Base-by-base conservation (phyloP, 1,284 basidiomycete genomes). In the Athelia psychrophila region DNA sequence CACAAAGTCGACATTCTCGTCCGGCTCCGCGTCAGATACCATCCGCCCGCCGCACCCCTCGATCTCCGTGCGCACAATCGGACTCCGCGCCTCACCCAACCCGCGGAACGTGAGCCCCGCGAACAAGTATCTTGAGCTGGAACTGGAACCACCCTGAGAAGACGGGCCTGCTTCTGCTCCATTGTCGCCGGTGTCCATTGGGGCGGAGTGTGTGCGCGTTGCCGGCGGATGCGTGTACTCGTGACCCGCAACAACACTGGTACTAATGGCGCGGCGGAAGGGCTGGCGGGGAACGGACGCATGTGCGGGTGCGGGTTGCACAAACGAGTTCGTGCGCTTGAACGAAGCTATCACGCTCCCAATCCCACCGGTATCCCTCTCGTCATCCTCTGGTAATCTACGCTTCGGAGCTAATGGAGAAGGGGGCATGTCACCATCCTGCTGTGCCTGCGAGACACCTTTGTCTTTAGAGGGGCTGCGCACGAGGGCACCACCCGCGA, bases 71-170 rank as follows among this genome's bases (percentile, higher is more conserved):
- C 77, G 74, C 8, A 91, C 85, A 33, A 60, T 77, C 12, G 69
- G 57, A 38, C 74, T 75, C 47, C 75, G 74, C 3, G 87, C 86
- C 58, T 90, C 87, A 2, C 86, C 89, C 44, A 85, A 63, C 1
- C 78, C 75, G 38, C 76, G 72, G 60, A 91, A 81, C 15, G 59
- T 75, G 52, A 75, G 63, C 0, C 83, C 84, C 15, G 65, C 36
- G 57, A 91, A 91, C 25, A 83, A 56, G 62, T 67, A 36, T 15
- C 25, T 25, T 19, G 48, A 23, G 13, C 27, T 13, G 13, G 27
- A 30, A 30, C 27, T 13, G 13, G 27, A 30, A 30, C 27, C 13
- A 30, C 27, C 16, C 12, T 25, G 27, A 13, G 27, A 30, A 30
- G 27, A 30, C 22, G 19, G 24, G 33, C 27, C 20, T 32, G 16